Conservation (phyloP, 768 basidiomycete species). For the Tricholoma sp. region DNA sequence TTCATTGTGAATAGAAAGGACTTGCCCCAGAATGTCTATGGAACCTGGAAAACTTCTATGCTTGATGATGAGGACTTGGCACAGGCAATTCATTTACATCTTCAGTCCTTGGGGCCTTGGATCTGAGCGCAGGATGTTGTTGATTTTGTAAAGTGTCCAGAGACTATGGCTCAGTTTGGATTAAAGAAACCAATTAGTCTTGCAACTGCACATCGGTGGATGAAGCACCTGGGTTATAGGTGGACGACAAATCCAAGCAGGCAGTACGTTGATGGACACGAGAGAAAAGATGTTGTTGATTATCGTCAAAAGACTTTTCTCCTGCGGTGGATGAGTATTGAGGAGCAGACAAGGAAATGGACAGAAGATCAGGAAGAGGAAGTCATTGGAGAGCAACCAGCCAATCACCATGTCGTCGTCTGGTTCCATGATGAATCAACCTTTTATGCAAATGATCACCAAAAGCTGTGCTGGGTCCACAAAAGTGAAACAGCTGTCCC, state of each 20-base stretch:
- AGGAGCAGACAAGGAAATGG: neutral
- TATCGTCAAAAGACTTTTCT: slow-evolving; percentile 23
- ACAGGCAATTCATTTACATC: slow-evolving; percentile 4
- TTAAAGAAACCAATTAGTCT: slow-evolving; percentile 11
- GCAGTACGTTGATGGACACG: slow-evolving; percentile 12
- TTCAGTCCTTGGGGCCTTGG: slow-evolving; percentile 18
- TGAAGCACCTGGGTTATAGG: slow-evolving; percentile 15
- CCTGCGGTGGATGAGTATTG: neutral
- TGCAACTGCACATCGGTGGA: slow-evolving; percentile 19
- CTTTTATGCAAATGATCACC: slow-evolving; percentile 25
- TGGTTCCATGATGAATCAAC: slow-evolving; percentile 27
- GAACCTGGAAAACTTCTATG: neutral
- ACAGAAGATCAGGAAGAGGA: neutral
- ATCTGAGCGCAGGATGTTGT: slow-evolving; percentile 18
- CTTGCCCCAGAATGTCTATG: slow-evolving; percentile 1
- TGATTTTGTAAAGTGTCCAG: slow-evolving; percentile 6
- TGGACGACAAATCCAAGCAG: slow-evolving; percentile 15
- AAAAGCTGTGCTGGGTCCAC: slow-evolving; percentile 19
- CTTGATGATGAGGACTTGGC: slow-evolving; percentile 14
- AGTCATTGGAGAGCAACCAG: neutral
- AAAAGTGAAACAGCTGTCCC: slow-evolving; percentile 5
- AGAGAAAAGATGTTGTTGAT: slow-evolving; percentile 20
- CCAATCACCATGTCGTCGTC: slow-evolving; percentile 2
- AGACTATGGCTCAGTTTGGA: slow-evolving; percentile 5
- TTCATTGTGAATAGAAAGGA: no score